Conservation (phyloP, 2,329 filamentous ascomycete species). For the Alternaria angustiovoidea region DNA sequence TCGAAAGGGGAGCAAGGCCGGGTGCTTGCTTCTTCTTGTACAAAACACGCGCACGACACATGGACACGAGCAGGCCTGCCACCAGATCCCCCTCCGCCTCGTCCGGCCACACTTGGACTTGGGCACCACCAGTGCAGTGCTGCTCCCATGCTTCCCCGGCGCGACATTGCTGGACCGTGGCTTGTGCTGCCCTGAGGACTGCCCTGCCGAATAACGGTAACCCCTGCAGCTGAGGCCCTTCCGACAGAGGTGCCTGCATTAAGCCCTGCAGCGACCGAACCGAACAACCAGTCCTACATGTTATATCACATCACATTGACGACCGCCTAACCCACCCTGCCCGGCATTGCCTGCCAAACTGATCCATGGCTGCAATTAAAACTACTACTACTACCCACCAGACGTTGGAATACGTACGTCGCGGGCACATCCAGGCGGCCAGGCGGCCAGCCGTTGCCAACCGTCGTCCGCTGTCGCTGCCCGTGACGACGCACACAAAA, state of each 20-base stretch:
- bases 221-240: conserved; percentile 1
- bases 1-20: background rate
- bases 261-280: conserved; percentile 1
- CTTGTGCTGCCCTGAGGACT: conserved; percentile 3
- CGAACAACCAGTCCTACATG: background rate
- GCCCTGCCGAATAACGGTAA: background rate
- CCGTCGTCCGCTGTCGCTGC: background rate
- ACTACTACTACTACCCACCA: no score
- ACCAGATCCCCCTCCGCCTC: background rate
- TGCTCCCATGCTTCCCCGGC: background rate
- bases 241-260: conserved; percentile 10
- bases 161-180: conserved; percentile 3
- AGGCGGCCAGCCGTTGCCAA: background rate
- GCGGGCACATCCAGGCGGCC: background rate
- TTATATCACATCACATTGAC: background rate
- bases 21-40: conserved; percentile 24
- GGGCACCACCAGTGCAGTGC: background rate
- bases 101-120: background rate
- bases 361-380: no score
- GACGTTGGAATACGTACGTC: background rate
- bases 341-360: no score
- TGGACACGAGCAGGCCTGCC: background rate
- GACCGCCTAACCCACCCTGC: no score
- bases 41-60: conserved; percentile 7
- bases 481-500: background rate